Percentiles rank a stretch among this genome's conserved stretches.
These are phyloP conservation scores for Solanum pimpinellifolium DNA, from an alignment of 257 asterid species.

Conservation along the genomic window DNA sequence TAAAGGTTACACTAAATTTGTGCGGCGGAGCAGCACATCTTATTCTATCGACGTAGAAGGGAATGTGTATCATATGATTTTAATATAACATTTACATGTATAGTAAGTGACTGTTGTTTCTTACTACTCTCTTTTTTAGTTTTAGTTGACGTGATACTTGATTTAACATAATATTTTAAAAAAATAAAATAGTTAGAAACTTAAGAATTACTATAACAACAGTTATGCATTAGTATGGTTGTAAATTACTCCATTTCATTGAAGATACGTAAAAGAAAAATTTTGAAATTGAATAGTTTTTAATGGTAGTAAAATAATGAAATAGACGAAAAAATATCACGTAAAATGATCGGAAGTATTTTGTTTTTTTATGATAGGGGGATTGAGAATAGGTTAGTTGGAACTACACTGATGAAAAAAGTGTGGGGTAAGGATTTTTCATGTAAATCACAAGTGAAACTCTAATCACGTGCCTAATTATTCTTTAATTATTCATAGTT, in stretches of 20 bases:
- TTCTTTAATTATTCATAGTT: neutral
- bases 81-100: neutral
- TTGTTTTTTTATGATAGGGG: neutral
- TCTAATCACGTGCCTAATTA: neutral
- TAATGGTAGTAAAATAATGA: too few relatives aligned
- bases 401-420: neutral
- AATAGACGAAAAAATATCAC: too few relatives aligned
- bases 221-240: too few relatives aligned
- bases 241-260: too few relatives aligned
- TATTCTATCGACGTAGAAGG: neutral
- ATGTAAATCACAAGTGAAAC: neutral
- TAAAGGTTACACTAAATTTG: neutral
- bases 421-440: neutral
- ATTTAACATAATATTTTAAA: too few relatives aligned
- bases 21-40: neutral
- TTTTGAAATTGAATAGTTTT: too few relatives aligned
- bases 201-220: too few relatives aligned
- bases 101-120: neutral
- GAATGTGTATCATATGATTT: neutral
- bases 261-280: fast-evolving
- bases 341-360: neutral
- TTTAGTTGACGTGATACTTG: too few relatives aligned
- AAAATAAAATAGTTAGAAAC: too few relatives aligned
- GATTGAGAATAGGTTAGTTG: neutral
- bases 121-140: too few relatives aligned